phyloP scores from a whole-genome alignment of 2,329 filamentous ascomycete genomes.

The Huntiella bhutanensis region DNA sequence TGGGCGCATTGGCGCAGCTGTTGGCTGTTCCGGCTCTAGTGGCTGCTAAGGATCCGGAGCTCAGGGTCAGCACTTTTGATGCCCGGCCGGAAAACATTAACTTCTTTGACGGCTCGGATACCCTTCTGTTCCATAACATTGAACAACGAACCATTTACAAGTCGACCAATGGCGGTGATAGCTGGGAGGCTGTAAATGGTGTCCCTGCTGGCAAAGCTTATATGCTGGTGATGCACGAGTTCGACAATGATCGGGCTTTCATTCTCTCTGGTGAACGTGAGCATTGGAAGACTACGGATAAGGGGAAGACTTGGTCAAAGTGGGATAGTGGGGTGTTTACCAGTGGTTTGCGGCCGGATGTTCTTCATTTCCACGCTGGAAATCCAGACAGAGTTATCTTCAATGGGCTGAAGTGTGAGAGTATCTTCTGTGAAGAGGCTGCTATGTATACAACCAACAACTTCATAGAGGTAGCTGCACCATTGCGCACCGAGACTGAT shows the following conservation, averaged over 20 bases:
- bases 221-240: constrained; percentile 57
- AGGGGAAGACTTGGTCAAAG: constrained; percentile 59
- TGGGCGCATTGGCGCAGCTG: constrained; percentile 7
- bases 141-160: constrained; percentile 49
- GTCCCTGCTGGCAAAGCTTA: constrained; percentile 44
- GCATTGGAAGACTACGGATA: constrained; percentile 72
- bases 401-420: constrained; percentile 51
- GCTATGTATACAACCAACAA: constrained; percentile 66
- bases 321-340: constrained; percentile 47
- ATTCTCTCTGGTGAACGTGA: constrained; percentile 47
- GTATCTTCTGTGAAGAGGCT: constrained; percentile 43
- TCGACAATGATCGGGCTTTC: constrained; percentile 61
- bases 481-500: constrained; percentile 47
- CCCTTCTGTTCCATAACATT: constrained; percentile 55
- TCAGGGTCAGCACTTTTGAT: constrained; percentile 47
- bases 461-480: constrained; percentile 49
- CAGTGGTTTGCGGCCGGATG: constrained; percentile 28
- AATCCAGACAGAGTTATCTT: constrained; percentile 77
- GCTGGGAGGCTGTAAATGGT: constrained; percentile 49
- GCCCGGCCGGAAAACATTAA: constrained; percentile 49
- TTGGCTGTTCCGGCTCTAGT: constrained; percentile 7
- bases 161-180: constrained; percentile 61
- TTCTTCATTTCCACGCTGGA: constrained; percentile 61
- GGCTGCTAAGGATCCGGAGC: constrained; percentile 39
- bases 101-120: constrained; percentile 83